phyloP scores from a whole-genome alignment of 345 rosid species.

The Eucalyptus cloeziana region DNA sequence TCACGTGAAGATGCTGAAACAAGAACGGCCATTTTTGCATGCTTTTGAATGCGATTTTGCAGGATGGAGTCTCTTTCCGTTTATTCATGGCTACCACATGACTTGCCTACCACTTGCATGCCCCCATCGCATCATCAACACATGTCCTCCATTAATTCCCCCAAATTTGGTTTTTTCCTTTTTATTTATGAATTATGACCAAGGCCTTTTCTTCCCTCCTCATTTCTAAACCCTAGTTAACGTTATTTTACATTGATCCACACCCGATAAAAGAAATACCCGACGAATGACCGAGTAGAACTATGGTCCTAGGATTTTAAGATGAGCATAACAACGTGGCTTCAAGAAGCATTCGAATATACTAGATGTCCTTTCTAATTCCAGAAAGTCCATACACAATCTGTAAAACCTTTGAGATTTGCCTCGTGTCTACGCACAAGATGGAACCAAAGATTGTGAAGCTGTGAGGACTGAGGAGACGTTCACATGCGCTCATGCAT shows the following conservation, averaged over 20 bases:
- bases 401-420: no score
- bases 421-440: neutral
- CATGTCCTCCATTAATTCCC: neutral
- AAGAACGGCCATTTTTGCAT: neutral
- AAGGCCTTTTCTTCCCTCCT: neutral
- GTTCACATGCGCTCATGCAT: neutral
- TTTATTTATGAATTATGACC: neutral
- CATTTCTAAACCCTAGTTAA: neutral
- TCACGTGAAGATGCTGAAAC: neutral
- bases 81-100: neutral
- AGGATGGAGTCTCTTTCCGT: neutral
- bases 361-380: neutral
- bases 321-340: neutral
- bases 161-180: neutral
- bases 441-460: neutral
- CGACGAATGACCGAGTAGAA: neutral
- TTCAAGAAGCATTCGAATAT: neutral
- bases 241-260: neutral
- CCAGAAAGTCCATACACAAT: neutral
- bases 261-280: neutral
- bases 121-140: neutral
- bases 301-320: neutral
- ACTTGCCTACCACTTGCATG: neutral
- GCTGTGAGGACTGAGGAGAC: neutral
- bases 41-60: neutral